These are phyloP conservation scores for Metschnikowia bowlesiae DNA, from an alignment of 805 yeast species.

Conservation along the genomic window DNA sequence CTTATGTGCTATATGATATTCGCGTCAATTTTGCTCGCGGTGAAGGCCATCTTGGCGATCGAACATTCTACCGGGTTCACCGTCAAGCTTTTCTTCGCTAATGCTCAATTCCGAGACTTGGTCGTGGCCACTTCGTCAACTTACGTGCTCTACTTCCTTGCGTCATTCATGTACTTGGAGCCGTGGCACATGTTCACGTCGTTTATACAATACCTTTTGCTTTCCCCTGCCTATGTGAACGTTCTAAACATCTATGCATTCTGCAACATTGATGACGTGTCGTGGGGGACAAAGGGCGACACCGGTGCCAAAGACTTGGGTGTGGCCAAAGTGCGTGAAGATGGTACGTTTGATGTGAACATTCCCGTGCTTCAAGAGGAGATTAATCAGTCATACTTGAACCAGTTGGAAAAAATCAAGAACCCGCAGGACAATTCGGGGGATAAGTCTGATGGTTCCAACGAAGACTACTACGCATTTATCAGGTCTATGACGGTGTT, in stretches of 20 bases:
- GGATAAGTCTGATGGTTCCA: conserved; percentile 24
- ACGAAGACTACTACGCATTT: conserved; percentile 45
- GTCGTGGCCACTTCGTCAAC: conserved; percentile 59
- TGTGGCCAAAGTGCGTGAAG: conserved; percentile 47
- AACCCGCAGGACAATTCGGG: conserved; percentile 35
- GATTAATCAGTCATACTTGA: conserved; percentile 49
- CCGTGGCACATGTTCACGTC: conserved; percentile 66
- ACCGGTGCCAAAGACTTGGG: conserved; percentile 57
- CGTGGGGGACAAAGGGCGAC: conserved; percentile 75
- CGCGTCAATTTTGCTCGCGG: conserved; percentile 56
- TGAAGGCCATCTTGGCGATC: conserved; percentile 41
- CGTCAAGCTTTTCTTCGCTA: conserved; percentile 42
- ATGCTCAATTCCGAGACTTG: conserved; percentile 43
- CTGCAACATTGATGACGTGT: conserved; percentile 67
- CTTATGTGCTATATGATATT: conserved; percentile 57
- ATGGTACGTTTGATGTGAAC: conserved; percentile 55
- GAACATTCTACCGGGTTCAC: conserved; percentile 37
- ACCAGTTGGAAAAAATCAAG: conserved; percentile 50
- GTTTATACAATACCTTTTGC: conserved; percentile 46
- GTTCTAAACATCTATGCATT: conserved; percentile 64
- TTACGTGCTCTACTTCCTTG: conserved; percentile 55
- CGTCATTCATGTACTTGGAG: conserved; percentile 56
- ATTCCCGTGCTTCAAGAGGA: conserved; percentile 46
- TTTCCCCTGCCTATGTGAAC: conserved; percentile 50
- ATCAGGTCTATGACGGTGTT: conserved; percentile 44